A percentile compares a stretch with the other conserved stretches of the same genome.
phyloP scores from a whole-genome alignment of 2,329 filamentous ascomycete genomes.

The Aspergillus fumigatus region DNA sequence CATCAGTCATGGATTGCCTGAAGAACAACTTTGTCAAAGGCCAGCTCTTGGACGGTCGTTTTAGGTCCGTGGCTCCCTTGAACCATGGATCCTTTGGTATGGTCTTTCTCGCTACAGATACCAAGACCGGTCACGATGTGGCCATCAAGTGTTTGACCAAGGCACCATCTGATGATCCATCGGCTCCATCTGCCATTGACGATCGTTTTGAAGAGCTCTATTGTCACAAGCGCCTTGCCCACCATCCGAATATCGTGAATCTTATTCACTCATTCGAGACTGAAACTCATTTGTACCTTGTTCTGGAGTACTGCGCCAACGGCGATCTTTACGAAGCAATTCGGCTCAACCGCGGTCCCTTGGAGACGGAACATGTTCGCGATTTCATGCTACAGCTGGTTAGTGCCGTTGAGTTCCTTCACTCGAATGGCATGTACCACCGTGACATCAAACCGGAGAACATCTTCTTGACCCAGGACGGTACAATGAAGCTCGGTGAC shows the following conservation, averaged over 20 bases:
- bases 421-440: slow-evolving; percentile 86
- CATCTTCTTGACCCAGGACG: slow-evolving; percentile 85
- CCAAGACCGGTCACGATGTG: slow-evolving; percentile 70
- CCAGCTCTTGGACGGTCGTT: slow-evolving; percentile 60
- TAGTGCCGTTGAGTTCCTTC: slow-evolving; percentile 83
- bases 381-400: slow-evolving; percentile 96
- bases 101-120: slow-evolving; percentile 89
- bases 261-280: slow-evolving; percentile 89
- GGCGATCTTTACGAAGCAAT: slow-evolving; percentile 98
- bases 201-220: slow-evolving; percentile 61
- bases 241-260: slow-evolving; percentile 90
- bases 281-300: slow-evolving; percentile 80
- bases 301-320: slow-evolving; percentile 91
- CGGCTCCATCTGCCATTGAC: slow-evolving; percentile 65
- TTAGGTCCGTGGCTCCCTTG: slow-evolving; percentile 84
- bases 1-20: slow-evolving; percentile 30
- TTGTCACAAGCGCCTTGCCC: slow-evolving; percentile 72
- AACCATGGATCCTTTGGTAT: slow-evolving; percentile 99
- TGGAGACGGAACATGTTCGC: slow-evolving; percentile 94
- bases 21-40: slow-evolving; percentile 34
- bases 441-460: slow-evolving; percentile 99
- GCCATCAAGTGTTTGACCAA: slow-evolving; percentile 97
- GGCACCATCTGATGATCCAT: slow-evolving; percentile 58
- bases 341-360: slow-evolving; percentile 75
- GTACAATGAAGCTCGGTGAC: slow-evolving; percentile 92